phyloP scores from a whole-genome alignment of 179 eudicot species.

The Corrigiola litoralis region DNA sequence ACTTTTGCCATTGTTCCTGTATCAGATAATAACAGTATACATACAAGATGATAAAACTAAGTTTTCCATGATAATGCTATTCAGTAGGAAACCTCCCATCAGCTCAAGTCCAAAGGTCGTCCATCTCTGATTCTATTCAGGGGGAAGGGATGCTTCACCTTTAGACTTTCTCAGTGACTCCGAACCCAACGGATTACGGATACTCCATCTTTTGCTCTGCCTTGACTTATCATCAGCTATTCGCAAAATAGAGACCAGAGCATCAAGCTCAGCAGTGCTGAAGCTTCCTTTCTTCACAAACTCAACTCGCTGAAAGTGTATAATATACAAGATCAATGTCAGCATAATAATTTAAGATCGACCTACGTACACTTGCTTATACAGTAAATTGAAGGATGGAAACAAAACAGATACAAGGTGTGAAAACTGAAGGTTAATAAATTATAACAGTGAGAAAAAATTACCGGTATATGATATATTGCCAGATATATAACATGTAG shows the following conservation, averaged over 20 bases:
- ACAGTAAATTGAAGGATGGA: neutral
- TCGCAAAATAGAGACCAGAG: conserved; percentile 62
- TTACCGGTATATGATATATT: too few relatives aligned
- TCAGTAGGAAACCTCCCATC: conserved; percentile 22
- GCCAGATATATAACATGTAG: too few relatives aligned
- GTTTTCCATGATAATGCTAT: too few relatives aligned
- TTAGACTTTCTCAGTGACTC: too few relatives aligned
- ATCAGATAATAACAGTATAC: too few relatives aligned
- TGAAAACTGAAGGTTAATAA: conserved; percentile 57
- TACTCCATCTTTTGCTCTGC: conserved; percentile 32
- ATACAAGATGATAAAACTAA: too few relatives aligned
- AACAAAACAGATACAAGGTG: neutral
- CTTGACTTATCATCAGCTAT: conserved; percentile 59
- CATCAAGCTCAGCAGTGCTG: conserved; percentile 75
- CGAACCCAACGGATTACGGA: too few relatives aligned
- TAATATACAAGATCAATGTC: conserved; percentile 4
- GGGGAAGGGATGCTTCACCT: too few relatives aligned
- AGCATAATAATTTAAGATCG: neutral
- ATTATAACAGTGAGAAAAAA: too few relatives aligned
- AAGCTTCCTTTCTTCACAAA: conserved; percentile 80
- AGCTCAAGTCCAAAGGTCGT: conserved; percentile 50
- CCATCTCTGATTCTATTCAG: too few relatives aligned
- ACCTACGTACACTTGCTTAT: neutral
- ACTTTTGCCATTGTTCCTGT: too few relatives aligned
- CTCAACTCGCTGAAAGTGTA: conserved; percentile 71